Evolutionary conservation across 352 stramenopile species (phyloP), one percentile per base, ranked within the genome.

Genomic region (Pythium brachiatum): DNA sequence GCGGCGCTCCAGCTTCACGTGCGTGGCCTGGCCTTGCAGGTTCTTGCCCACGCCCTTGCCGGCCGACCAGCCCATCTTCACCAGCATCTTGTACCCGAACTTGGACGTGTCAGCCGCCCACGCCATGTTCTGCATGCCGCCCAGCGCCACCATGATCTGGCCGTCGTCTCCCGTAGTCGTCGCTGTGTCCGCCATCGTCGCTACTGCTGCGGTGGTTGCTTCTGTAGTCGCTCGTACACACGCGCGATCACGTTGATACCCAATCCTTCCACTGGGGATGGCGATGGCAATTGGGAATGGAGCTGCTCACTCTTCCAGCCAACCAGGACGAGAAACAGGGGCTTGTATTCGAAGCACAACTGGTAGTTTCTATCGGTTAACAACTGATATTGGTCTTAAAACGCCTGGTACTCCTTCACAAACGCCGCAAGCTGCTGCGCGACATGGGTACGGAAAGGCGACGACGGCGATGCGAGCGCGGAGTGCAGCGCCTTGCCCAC

Each of bases 61-160:
- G 29, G 97, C 91, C 23, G 86, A 92, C 94, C 94, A 99, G 66
- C 96, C 96, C 94, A 99, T 98, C 72, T 98, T 98, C 21, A 92
- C 70, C 31, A 99, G 84, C 86, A 99, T 96, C 69, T 97, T 96
- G 66, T 91, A 95, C 18, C 96, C 96, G 56, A 98, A 97, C 74
- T 97, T 98, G 77, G 74, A 92, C 62, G 81, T 91, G 69, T 97
- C 92, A 20, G 80, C 70, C 9, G 86, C 83, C 86, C 86, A 95
- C 54, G 83, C 86, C 83, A 90, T 95, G 72, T 95, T 95, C 71
- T 95, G 86, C 74, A 90, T 88, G 43, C 86, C 86, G 25, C 86
- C 86, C 46, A 95, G 46, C n/a, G 78, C 72, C 60, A 95, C 81
- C 83, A 95, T 90, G 68, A 77, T 79, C 52, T 78, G 44, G 26